Percentiles rank a stretch among this genome's conserved stretches.
Evolutionary conservation across 805 yeast genomes (phyloP).

Genomic region (Metschnikowia lochheadii): DNA sequence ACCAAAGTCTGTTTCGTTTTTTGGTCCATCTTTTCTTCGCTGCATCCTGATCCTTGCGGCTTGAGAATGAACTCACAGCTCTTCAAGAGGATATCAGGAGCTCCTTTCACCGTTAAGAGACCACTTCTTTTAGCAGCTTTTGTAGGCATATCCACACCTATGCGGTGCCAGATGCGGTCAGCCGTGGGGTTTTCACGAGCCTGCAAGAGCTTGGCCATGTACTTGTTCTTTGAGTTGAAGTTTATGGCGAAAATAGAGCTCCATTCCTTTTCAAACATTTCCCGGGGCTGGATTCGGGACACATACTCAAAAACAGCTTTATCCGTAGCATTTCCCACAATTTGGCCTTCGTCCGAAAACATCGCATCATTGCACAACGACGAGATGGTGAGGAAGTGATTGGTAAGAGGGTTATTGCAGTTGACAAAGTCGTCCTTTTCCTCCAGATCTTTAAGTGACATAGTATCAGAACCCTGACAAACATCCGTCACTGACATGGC

Average conservation of each 20-base stretch:
- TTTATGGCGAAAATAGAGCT: conserved; percentile 26
- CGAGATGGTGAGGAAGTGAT: conserved; percentile 20
- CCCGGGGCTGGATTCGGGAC: conserved; percentile 16
- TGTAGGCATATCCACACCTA: conserved; percentile 13
- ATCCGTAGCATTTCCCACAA: conserved; percentile 48
- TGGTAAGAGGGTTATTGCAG: conserved; percentile 7
- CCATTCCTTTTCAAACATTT: conserved; percentile 18
- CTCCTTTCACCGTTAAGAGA: conserved; percentile 39
- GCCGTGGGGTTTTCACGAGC: conserved; percentile 3
- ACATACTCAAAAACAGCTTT: conserved; percentile 39
- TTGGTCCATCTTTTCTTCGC: conserved; percentile 15
- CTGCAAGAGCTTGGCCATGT: conserved; percentile 34
- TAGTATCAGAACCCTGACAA: conserved; percentile 14
- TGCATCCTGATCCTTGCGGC: background rate
- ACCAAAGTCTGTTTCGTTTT: conserved; percentile 17
- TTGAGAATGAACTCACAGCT: conserved; percentile 22
- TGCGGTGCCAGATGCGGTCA: conserved; percentile 1
- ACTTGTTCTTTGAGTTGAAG: conserved; percentile 47
- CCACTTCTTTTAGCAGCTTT: conserved; percentile 11
- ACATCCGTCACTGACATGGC: conserved; percentile 40
- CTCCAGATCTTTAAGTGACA: conserved; percentile 12
- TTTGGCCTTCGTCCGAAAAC: conserved; percentile 17
- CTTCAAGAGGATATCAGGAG: conserved; percentile 41
- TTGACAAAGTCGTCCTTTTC: conserved; percentile 14
- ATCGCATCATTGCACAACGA: conserved; percentile 35